phyloP scores from a whole-genome alignment of 2,329 filamentous ascomycete genomes.

The Paecilomyces variotii region DNA sequence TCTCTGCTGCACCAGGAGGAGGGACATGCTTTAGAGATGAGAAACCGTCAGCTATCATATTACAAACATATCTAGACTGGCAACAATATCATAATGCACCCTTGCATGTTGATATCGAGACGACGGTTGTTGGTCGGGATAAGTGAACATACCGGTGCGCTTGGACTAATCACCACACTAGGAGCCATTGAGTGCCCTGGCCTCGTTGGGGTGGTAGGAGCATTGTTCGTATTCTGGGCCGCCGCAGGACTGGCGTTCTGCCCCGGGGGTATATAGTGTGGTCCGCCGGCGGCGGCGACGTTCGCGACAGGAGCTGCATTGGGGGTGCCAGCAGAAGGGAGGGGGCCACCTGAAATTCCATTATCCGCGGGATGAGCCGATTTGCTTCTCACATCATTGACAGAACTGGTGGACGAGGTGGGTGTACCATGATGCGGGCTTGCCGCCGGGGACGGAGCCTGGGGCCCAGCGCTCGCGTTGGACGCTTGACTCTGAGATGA shows the following conservation, averaged over 20 bases:
- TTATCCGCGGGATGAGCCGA: constrained; percentile 42
- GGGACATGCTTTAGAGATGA: constrained; percentile 63
- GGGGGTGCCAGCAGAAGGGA: constrained; percentile 14
- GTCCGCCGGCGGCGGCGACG: constrained; percentile 23
- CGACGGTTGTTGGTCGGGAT: constrained; percentile 1
- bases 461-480: constrained; percentile 33
- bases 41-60: neutral
- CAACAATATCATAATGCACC: neutral
- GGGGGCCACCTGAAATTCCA: constrained; percentile 22
- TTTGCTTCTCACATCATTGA: constrained; percentile 81
- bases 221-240: constrained; percentile 38
- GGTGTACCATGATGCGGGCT: constrained; percentile 63
- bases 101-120: neutral
- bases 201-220: constrained; percentile 55
- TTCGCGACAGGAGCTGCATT: constrained; percentile 19
- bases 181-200: constrained; percentile 60
- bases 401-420: constrained; percentile 78
- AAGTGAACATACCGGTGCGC: constrained; percentile 64
- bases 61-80: neutral
- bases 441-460: constrained; percentile 49
- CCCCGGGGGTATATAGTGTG: constrained; percentile 31
- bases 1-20: constrained; percentile 87
- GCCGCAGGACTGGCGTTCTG: constrained; percentile 19
- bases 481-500: constrained; percentile 64
- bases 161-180: constrained; percentile 90